Conservation (phyloP, 257 asterid species). For the Scutellaria barbata region DNA sequence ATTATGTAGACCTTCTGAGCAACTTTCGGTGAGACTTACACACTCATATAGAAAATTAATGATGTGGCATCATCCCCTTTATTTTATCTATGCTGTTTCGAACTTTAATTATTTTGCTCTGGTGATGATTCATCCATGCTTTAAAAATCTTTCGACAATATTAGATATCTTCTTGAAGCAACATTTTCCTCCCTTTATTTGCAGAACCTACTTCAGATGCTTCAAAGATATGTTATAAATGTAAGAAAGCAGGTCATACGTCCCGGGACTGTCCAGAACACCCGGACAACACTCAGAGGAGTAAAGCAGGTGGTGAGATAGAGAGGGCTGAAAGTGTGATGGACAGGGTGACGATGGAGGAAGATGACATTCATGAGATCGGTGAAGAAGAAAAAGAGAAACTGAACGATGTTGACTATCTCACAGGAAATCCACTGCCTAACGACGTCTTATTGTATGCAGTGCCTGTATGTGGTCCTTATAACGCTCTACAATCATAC, state of each 20-base stretch:
- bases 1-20: neutral
- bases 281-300: slow-evolving; percentile 48
- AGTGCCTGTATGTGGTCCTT: slow-evolving; percentile 93
- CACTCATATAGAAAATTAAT: neutral
- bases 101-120: neutral
- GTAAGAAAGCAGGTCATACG: slow-evolving; percentile 83
- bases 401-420: slow-evolving; percentile 83
- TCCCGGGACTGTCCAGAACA: slow-evolving; percentile 88
- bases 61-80: neutral
- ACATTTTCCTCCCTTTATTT: slow-evolving; percentile 22
- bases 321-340: slow-evolving; percentile 42
- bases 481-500: slow-evolving; percentile 82
- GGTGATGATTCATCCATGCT: too few species aligned
- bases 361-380: slow-evolving; percentile 92
- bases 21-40: slow-evolving; percentile 5
- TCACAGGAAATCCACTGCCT: slow-evolving; percentile 86
- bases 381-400: slow-evolving; percentile 96
- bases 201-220: slow-evolving; percentile 64
- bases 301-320: slow-evolving; percentile 41
- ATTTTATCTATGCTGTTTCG: neutral
- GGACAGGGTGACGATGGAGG: slow-evolving; percentile 89
- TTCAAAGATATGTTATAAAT: slow-evolving; percentile 80
- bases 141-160: too few species aligned
- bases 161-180: slow-evolving; percentile 13
- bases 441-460: slow-evolving; percentile 83